Evolutionary conservation across 441 rosid genomes (phyloP), one percentile per base, ranked within the genome.

Genomic region (Dalechampia spathulata): DNA sequence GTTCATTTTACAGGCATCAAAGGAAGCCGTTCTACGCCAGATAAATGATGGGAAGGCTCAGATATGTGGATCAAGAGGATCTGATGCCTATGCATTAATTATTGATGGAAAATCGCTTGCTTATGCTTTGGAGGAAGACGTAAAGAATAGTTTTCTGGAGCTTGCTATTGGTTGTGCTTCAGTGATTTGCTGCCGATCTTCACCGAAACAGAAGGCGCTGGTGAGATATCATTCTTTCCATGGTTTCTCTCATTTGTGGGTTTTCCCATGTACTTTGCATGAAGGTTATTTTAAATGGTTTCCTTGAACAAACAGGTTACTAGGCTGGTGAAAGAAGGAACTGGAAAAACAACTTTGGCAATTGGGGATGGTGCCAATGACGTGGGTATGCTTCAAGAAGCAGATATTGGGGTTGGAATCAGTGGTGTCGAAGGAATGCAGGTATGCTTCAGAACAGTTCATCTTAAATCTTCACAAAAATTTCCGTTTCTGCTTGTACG

Each of bases 361-460:
- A 79, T 91, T 30, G 96, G 98, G 20, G 98, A 90, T 71, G 96
- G 98, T n/a, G 98, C 98, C 37, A 90, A 90, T 50, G 98, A 90
- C 67, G 98, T 90, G 11, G 98, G 98, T 20, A 90, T 90, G 98
- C 94, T 90, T 62, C 98, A 87, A 73, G 98, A 90, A 76, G 98
- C 98, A 13, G 96, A 90, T 57, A 87, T 90, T 3, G 98, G 98
- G 38, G 67, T 90, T 9, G 96, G 98, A 62, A 90, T 90, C 73
- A 90, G 98, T 25, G 98, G 98, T 23, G 82, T 81, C 40, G 98
- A 87, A 65, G 98, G 98, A 62, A 90, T 90, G 98, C 99, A 93
- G 96, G 97, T 90, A 57, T 49, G 4, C 19, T 34, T 0, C 2
- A 23, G 16, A 63, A 36, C 58, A 22, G 22, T 61, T 57, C 30